A percentile compares a stretch with the other conserved stretches of the same genome.
These are phyloP conservation scores for Trebouxia sp. DNA, from an alignment of 139 green algal genomes.

Conservation along the genomic window DNA sequence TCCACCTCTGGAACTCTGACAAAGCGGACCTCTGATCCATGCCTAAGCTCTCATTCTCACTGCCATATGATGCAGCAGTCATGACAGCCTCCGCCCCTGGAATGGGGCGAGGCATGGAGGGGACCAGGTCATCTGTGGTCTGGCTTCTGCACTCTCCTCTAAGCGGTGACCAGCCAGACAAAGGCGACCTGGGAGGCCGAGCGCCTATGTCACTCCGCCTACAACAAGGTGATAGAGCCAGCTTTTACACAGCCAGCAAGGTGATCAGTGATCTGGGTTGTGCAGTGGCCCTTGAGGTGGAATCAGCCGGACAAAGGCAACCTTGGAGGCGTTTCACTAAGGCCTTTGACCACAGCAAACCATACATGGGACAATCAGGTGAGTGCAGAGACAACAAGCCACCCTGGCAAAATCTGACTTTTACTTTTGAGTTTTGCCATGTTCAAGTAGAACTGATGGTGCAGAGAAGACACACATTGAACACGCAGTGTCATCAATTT, in stretches of 20 bases:
- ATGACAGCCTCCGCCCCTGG: neutral
- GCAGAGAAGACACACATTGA: no score
- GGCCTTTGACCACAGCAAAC: no score
- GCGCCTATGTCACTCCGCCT: neutral
- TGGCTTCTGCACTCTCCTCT: neutral
- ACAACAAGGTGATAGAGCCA: neutral
- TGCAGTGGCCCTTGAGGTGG: no score
- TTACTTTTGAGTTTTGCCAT: no score
- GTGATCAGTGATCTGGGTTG: no score
- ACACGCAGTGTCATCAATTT: no score
- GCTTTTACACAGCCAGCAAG: neutral
- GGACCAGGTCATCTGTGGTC: neutral
- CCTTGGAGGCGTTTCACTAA: no score
- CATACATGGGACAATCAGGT: no score
- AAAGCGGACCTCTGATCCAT: constrained; percentile 2
- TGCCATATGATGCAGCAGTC: neutral
- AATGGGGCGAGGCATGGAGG: neutral
- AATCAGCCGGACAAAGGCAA: no score
- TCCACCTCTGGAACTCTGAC: constrained; percentile 3
- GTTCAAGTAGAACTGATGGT: no score
- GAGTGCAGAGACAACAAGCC: no score
- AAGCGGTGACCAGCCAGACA: neutral
- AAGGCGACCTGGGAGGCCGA: neutral
- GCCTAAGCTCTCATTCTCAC: constrained; percentile 21
- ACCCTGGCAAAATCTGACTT: no score